Evolutionary conservation across 2,329 filamentous ascomycete species (phyloP).

Genomic region (Apiospora aurea): DNA sequence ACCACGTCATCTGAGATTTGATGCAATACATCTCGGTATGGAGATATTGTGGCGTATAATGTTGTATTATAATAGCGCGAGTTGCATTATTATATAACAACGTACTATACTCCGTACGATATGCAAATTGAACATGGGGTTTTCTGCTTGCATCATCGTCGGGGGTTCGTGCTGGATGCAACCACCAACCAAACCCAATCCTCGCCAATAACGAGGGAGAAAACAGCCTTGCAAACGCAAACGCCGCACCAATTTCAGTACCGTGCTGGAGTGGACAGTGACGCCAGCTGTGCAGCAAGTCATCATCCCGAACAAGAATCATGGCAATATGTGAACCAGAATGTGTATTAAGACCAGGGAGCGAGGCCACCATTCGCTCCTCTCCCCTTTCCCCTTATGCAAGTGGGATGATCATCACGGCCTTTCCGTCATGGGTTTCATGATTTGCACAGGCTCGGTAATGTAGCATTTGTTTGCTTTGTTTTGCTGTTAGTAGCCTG

Average conservation of each 20-base stretch:
- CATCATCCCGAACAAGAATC: not conserved
- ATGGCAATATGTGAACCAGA: not conserved
- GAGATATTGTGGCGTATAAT: not conserved
- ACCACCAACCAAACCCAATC: not conserved
- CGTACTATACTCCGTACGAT: not conserved
- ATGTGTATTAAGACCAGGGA: not conserved
- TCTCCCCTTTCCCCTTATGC: not conserved
- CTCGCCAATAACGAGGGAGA: not conserved
- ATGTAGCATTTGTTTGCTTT: not conserved
- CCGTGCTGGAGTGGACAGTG: not conserved
- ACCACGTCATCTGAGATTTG: not conserved
- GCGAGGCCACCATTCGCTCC: no score
- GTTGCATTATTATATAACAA: not conserved
- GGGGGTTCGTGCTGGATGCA: not conserved
- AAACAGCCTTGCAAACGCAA: no score
- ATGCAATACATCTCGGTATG: not conserved
- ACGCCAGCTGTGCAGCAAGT: slow-evolving; percentile 2
- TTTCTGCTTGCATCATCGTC: not conserved
- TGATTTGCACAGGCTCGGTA: slow-evolving; percentile 2
- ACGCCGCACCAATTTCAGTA: not conserved
- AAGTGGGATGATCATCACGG: slow-evolving; percentile 17
- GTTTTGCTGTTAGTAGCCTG: no score
- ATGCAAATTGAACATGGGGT: not conserved
- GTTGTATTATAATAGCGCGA: not conserved
- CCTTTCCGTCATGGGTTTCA: slow-evolving; percentile 12